A percentile compares a stretch with the other conserved stretches of the same genome.
Evolutionary conservation across 441 rosid species (phyloP).

Genomic region (Aquilaria agallochum): DNA sequence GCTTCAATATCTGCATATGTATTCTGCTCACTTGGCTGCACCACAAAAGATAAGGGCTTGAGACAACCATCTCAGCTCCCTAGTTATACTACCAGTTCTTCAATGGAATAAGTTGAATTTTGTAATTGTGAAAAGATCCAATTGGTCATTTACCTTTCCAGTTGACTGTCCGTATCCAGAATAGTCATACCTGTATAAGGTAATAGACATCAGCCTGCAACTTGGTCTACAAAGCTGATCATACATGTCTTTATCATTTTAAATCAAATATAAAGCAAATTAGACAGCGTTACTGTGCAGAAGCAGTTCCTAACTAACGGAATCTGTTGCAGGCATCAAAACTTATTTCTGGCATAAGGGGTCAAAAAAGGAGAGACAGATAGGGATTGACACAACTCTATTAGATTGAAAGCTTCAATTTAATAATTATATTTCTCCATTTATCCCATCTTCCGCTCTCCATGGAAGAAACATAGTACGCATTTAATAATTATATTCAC

Average conservation of each 20-base stretch:
- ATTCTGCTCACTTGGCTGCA: slow-evolving; percentile 93
- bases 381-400: too few species aligned
- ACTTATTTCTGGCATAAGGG: too few species aligned
- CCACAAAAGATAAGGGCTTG: slow-evolving; percentile 19
- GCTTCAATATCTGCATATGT: slow-evolving; percentile 98
- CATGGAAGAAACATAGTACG: too few species aligned
- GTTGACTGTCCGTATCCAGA: slow-evolving; percentile 90
- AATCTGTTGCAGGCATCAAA: neutral
- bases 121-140: slow-evolving; percentile 8
- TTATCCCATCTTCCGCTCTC: too few species aligned
- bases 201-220: slow-evolving; percentile 5
- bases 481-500: too few species aligned
- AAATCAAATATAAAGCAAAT: neutral
- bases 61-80: slow-evolving; percentile 15
- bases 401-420: too few species aligned
- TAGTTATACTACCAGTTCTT: neutral
- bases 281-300: neutral
- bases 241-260: too few species aligned
- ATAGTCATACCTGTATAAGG: slow-evolving; percentile 71
- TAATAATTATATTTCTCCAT: too few species aligned
- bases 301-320: neutral
- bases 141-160: slow-evolving; percentile 65
- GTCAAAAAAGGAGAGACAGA: too few species aligned
- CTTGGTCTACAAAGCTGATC: too few species aligned
- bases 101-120: too few species aligned